Evolutionary conservation across 139 green algal genomes (phyloP), one percentile per base, ranked within the genome.

Genomic region (Chlamydomonas sp.): DNA sequence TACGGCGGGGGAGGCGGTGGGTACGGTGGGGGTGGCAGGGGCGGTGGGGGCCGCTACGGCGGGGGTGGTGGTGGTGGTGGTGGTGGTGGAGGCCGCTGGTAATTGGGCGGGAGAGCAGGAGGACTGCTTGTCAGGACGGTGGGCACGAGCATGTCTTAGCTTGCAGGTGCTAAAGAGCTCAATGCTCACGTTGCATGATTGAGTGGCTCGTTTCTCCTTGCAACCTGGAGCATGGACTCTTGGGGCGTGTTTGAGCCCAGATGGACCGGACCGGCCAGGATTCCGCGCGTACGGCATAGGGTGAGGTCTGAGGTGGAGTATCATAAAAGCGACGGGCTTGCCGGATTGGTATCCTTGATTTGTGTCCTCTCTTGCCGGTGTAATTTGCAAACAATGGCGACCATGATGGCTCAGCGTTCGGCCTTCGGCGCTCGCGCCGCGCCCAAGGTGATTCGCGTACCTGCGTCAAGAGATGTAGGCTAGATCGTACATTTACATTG

Each of bases 401-500:
- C 80, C 67, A 86, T 86, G 82, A 71, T 86, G 49, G 71, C 82
- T 63, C 82, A 86, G 71, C 82, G 82, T 31, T 12, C 69, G 69
- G 69, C 79, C 68, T 61, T 20, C 14, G 82, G 83, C 63, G 18
- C 61, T 17, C 83, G 83, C 15, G 83, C 82, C 7, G 73, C 82
- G 12, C 58, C 83, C 1, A 88, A 88, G 83, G 83, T 88, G 79
- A 49, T 18, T 14, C 20, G 9, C 9, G 31, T 5, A n/a, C 4
- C 72, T 74, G 63, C 10, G 9, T 10, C 66, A 71, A 71, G 9
- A 18, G 66, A 14, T 71, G 9, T 10, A 71, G 12, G 10, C 10
- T 14, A 10, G 66, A 14, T 14, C 66, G 66, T 14, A 18, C 10
- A 71, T 14, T 71, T 71, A 14, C 10, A 71, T 71, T 71, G 9